phyloP scores from a whole-genome alignment of 306 rosid species.

The Sicyos baderoa region DNA sequence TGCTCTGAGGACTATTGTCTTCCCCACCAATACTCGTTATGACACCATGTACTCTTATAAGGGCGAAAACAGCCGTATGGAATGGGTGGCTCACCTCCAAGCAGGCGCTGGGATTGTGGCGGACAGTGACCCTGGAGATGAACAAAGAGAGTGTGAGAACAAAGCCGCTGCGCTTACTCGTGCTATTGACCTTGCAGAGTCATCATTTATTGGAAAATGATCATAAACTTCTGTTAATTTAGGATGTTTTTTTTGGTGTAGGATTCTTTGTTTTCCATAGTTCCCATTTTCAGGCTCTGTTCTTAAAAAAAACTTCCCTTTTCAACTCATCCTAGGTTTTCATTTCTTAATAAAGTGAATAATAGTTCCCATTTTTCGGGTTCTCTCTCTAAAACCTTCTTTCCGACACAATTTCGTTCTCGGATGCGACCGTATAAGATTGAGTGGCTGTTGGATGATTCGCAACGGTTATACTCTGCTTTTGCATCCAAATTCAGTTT shows the following conservation, averaged over 20 bases:
- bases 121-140: conserved; percentile 82
- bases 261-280: not conserved
- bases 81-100: conserved; percentile 89
- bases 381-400: no score
- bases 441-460: no score
- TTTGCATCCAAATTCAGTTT: no score
- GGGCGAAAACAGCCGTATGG: conserved; percentile 58
- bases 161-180: conserved; percentile 91
- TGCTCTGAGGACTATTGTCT: conserved; percentile 77
- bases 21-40: conserved; percentile 64
- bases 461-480: no score
- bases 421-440: no score
- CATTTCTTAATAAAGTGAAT: no score
- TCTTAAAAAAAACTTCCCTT: not conserved
- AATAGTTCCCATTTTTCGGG: no score
- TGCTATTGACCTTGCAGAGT: conserved; percentile 90
- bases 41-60: conserved; percentile 81
- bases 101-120: conserved; percentile 97
- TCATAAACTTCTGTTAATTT: not conserved
- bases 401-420: no score
- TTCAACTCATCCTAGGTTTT: no score
- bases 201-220: conserved; percentile 58
- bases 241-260: no score
- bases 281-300: not conserved
- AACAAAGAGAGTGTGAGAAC: conserved; percentile 91